Conservation (phyloP, 2,329 filamentous ascomycete genomes). For the Penicillium griseofulvum region DNA sequence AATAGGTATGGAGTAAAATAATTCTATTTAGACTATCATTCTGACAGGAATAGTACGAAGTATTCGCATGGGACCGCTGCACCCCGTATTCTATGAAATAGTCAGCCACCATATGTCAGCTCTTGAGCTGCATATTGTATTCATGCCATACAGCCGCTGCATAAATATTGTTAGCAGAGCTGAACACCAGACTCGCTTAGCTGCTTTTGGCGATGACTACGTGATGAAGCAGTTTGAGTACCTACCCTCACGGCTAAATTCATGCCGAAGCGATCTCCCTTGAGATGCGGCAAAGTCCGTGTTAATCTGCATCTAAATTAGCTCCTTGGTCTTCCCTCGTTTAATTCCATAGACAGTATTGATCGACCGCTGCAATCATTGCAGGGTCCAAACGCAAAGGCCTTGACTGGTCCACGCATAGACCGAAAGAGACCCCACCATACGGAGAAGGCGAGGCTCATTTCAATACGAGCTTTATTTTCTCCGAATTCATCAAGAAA, state of each 20-base stretch:
- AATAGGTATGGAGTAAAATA: background rate
- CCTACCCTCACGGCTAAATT: background rate
- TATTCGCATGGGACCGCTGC: background rate
- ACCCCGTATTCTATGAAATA: background rate
- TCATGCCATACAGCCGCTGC: too few relatives aligned
- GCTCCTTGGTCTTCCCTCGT: background rate
- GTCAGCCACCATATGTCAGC: background rate
- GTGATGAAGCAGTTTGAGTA: background rate
- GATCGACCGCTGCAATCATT: background rate
- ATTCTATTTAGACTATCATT: background rate
- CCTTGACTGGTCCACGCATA: background rate
- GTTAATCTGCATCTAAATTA: background rate
- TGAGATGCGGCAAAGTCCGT: background rate
- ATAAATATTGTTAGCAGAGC: background rate
- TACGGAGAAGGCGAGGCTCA: slow-evolving; percentile 3
- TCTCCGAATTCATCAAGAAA: background rate
- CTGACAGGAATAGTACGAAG: background rate
- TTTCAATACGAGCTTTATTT: slow-evolving; percentile 8
- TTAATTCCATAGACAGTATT: background rate
- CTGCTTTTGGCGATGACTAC: background rate
- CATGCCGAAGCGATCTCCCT: background rate
- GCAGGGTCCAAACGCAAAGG: background rate
- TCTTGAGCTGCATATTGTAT: background rate
- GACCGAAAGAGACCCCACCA: background rate
- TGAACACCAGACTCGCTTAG: background rate